These are phyloP conservation scores for Boletales sp. DNA, from an alignment of 768 basidiomycete species.

Conservation along the genomic window DNA sequence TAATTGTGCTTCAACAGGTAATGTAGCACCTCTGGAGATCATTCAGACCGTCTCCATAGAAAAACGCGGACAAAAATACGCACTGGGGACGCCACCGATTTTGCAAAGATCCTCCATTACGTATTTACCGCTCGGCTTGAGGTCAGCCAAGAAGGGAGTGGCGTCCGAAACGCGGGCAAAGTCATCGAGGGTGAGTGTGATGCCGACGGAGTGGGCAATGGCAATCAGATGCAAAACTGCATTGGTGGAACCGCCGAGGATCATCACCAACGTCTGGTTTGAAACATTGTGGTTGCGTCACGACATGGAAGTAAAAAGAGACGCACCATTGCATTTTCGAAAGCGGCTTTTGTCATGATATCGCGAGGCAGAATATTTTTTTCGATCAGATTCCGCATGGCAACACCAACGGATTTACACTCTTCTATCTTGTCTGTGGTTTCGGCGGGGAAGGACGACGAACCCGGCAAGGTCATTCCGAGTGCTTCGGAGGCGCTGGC, in stretches of 20 bases:
- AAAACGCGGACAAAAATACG: conserved; percentile 24
- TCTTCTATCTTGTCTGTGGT: conserved; percentile 85
- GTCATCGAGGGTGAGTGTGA: conserved; percentile 85
- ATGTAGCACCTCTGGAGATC: conserved; percentile 65
- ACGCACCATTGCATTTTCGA: conserved; percentile 94
- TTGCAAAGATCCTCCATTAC: conserved; percentile 98
- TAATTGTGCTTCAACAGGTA: conserved; percentile 84
- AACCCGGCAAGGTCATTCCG: conserved; percentile 95
- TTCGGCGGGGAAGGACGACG: conserved; percentile 95
- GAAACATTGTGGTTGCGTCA: conserved; percentile 1
- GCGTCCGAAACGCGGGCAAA: conserved; percentile 93
- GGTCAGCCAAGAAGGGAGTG: conserved; percentile 90
- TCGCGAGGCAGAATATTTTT: conserved; percentile 91
- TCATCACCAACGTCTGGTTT: conserved; percentile 85
- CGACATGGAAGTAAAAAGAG: conserved; percentile 1
- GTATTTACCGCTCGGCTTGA: conserved; percentile 97
- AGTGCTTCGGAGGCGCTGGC: conserved; percentile 92
- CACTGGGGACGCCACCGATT: conserved; percentile 95
- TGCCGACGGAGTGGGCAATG: conserved; percentile 92
- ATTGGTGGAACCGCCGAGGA: conserved; percentile 96
- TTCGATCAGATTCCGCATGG: conserved; percentile 85
- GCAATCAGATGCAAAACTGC: conserved; percentile 97
- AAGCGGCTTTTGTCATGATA: conserved; percentile 95
- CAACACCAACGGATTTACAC: conserved; percentile 72
- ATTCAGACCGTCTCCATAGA: not conserved